A percentile compares a stretch with the other conserved stretches of the same genome.
phyloP scores from a whole-genome alignment of 768 basidiomycete genomes.

The Cystobasidium tubakii region DNA sequence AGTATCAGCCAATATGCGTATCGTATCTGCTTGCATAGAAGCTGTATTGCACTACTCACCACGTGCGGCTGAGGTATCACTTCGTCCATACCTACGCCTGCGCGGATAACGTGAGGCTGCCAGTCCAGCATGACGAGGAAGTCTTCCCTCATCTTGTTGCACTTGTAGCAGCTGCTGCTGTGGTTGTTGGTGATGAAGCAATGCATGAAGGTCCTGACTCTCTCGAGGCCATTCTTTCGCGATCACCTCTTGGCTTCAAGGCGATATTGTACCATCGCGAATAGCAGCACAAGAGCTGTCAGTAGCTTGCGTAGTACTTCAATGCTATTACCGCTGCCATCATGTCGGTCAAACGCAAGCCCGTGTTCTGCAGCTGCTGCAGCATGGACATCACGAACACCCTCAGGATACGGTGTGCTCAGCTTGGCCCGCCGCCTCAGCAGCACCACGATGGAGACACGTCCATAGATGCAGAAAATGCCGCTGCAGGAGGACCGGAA shows the following conservation, averaged over 20 bases:
- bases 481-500: background rate
- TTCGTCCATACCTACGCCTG: constrained; percentile 28
- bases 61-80: constrained; percentile 20
- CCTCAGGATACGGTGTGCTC: constrained; percentile 94
- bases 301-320: background rate
- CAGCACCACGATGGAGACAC: background rate
- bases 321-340: background rate
- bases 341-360: constrained; percentile 37
- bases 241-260: background rate
- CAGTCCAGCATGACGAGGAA: constrained; percentile 28
- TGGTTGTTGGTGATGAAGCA: background rate
- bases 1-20: background rate
- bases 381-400: constrained; percentile 85
- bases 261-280: background rate
- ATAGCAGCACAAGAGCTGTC: background rate
- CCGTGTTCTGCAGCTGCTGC: constrained; percentile 64
- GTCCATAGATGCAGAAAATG: background rate
- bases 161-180: background rate
- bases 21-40: background rate
- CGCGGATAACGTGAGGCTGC: constrained; percentile 32
- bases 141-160: constrained; percentile 29
- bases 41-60: background rate
- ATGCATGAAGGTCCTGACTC: background rate
- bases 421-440: constrained; percentile 43
- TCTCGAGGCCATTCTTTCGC: background rate